phyloP scores from a whole-genome alignment of 768 basidiomycete genomes.

The Termitomyces sp. region DNA sequence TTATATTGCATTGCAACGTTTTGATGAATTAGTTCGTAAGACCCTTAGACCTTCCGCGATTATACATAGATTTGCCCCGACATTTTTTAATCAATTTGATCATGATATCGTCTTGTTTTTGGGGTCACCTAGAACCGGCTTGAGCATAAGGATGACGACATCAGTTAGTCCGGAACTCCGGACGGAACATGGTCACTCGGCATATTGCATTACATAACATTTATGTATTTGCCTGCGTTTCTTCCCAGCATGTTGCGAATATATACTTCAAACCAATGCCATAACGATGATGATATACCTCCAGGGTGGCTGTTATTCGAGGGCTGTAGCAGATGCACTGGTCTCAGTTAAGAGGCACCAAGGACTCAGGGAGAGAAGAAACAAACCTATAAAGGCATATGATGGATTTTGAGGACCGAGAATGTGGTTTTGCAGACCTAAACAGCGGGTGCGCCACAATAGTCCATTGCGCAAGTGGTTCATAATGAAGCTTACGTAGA shows the following conservation, averaged over 20 bases:
- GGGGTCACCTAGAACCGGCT: too few species aligned
- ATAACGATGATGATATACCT: constrained; percentile 65
- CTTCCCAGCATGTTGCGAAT: background rate
- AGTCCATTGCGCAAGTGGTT: background rate
- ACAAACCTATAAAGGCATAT: constrained; percentile 49
- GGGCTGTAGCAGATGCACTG: constrained; percentile 79
- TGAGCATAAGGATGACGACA: background rate
- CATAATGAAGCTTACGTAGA: background rate
- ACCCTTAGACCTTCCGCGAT: background rate
- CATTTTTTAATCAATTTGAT: background rate
- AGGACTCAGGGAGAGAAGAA: background rate
- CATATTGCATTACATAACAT: background rate
- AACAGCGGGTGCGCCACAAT: background rate
- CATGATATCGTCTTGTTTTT: background rate
- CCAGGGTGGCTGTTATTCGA: constrained; percentile 68
- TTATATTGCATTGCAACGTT: background rate
- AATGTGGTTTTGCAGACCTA: background rate
- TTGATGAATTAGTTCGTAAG: background rate
- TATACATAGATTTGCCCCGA: background rate
- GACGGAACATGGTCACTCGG: background rate
- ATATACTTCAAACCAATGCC: constrained; percentile 81
- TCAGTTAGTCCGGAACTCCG: background rate
- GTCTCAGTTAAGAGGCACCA: background rate
- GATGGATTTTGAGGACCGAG: background rate
- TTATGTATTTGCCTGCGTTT: background rate